Conservation (phyloP, 768 basidiomycete genomes). For the Neoboletus magnificus region DNA sequence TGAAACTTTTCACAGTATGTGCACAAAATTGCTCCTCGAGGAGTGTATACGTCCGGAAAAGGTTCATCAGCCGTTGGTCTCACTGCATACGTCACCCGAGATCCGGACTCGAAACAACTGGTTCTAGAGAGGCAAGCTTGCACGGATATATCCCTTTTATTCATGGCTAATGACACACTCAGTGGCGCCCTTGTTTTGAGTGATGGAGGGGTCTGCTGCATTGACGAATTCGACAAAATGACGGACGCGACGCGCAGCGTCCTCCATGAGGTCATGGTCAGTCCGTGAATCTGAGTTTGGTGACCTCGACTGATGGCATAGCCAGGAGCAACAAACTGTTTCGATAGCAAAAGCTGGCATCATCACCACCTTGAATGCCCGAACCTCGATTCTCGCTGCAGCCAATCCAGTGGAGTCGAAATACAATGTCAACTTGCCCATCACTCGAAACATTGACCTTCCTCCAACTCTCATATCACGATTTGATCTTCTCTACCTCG, state of each 20-base stretch:
- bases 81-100: conserved; percentile 96
- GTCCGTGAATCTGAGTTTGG: conserved; percentile 12
- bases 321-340: conserved; percentile 98
- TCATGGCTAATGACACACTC: conserved; percentile 2
- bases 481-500: conserved; percentile 94
- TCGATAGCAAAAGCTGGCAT: conserved; percentile 99
- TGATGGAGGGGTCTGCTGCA: conserved; percentile 97
- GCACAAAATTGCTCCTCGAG: conserved; percentile 96
- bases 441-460: conserved; percentile 94
- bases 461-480: conserved; percentile 97
- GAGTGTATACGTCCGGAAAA: conserved; percentile 97
- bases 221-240: conserved; percentile 99
- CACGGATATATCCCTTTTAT: neutral
- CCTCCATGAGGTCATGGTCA: conserved; percentile 96
- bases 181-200: conserved; percentile 93
- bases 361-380: conserved; percentile 95
- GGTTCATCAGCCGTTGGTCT: conserved; percentile 98
- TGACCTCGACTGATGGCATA: neutral
- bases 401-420: conserved; percentile 97
- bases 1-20: conserved; percentile 65
- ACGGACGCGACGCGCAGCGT: conserved; percentile 96
- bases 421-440: conserved; percentile 88
- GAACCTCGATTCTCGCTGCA: conserved; percentile 97
- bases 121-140: conserved; percentile 83
- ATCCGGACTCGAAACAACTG: conserved; percentile 97